phyloP scores from a whole-genome alignment of 1,139 yeast species.

The Yamadazyma songkhlaensis region DNA sequence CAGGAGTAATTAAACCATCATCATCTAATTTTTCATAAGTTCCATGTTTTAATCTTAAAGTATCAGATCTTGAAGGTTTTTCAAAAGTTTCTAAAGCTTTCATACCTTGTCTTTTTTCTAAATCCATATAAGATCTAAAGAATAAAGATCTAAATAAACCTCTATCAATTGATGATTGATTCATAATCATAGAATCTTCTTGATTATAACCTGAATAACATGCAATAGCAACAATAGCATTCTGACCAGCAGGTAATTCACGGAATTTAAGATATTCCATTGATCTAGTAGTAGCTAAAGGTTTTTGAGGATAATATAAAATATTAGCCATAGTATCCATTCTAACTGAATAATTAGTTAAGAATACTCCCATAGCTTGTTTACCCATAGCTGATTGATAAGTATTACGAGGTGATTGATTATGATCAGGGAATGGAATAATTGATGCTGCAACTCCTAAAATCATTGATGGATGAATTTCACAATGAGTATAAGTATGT shows the following conservation, averaged over 20 bases:
- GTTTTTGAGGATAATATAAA: constrained; percentile 95
- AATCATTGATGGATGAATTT: constrained; percentile 98
- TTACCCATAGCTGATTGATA: constrained; percentile 99
- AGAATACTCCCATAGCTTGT: constrained; percentile 99
- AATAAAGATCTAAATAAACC: constrained; percentile 94
- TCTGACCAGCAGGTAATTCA: constrained; percentile 98
- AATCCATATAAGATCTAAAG: constrained; percentile 97
- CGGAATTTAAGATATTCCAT: constrained; percentile 97
- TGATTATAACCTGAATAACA: constrained; percentile 99
- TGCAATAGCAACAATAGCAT: constrained; percentile 95
- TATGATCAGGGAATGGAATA: constrained; percentile 99
- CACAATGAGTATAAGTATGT: constrained; percentile 97
- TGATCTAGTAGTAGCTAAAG: constrained; percentile 98
- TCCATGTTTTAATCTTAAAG: constrained; percentile 93
- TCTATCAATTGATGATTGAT: constrained; percentile 94
- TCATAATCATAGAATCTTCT: constrained; percentile 99
- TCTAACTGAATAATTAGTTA: constrained; percentile 92
- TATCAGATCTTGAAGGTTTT: constrained; percentile 91
- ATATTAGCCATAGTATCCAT: constrained; percentile 99
- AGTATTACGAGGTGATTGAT: constrained; percentile 98
- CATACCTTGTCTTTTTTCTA: constrained; percentile 98
- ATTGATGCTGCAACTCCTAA: constrained; percentile 98
- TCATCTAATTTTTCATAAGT: constrained; percentile 97
- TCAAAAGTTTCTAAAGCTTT: constrained; percentile 94
- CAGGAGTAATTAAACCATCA: constrained; percentile 97